These are phyloP conservation scores for Brettanomyces naardenensis DNA, from an alignment of 805 yeast genomes.

Conservation along the genomic window DNA sequence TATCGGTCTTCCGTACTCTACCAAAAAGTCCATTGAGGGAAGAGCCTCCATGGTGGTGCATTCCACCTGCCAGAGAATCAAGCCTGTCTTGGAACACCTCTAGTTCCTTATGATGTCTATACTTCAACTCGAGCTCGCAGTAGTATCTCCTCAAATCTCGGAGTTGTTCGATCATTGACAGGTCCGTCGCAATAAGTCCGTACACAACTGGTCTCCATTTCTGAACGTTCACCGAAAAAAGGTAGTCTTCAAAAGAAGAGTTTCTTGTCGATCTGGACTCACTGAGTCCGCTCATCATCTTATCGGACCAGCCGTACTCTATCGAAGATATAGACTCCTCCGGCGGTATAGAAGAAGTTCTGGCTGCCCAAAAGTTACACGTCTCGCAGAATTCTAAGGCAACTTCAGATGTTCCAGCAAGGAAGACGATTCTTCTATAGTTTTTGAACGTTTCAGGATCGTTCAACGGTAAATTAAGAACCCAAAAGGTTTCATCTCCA, in stretches of 20 bases:
- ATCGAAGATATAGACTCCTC: constrained; percentile 66
- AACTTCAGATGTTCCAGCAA: constrained; percentile 56
- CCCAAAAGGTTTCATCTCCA: constrained; percentile 40
- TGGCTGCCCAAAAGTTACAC: constrained; percentile 87
- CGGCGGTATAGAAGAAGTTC: constrained; percentile 73
- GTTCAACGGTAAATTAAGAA: constrained; percentile 44
- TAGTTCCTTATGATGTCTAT: constrained; percentile 34
- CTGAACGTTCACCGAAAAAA: constrained; percentile 28
- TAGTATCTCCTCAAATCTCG: constrained; percentile 32
- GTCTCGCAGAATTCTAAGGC: constrained; percentile 68
- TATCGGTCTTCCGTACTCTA: constrained; percentile 10
- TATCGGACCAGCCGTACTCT: constrained; percentile 75
- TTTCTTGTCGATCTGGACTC: constrained; percentile 1
- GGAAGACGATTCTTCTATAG: constrained; percentile 43
- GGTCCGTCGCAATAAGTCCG: constrained; percentile 22
- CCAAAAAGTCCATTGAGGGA: constrained; percentile 6
- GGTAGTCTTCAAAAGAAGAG: constrained; percentile 8
- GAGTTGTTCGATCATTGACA: constrained; percentile 30
- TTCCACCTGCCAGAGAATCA: constrained; percentile 6
- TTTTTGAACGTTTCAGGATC: constrained; percentile 20
- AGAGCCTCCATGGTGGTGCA: not conserved
- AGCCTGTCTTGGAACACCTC: constrained; percentile 9
- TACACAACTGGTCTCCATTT: constrained; percentile 34
- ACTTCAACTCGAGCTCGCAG: constrained; percentile 27
- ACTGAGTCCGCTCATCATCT: constrained; percentile 10